A percentile compares a stretch with the other conserved stretches of the same genome.
phyloP scores from a whole-genome alignment of 2,329 filamentous ascomycete genomes.

The Ceratocystiopsis minuta region DNA sequence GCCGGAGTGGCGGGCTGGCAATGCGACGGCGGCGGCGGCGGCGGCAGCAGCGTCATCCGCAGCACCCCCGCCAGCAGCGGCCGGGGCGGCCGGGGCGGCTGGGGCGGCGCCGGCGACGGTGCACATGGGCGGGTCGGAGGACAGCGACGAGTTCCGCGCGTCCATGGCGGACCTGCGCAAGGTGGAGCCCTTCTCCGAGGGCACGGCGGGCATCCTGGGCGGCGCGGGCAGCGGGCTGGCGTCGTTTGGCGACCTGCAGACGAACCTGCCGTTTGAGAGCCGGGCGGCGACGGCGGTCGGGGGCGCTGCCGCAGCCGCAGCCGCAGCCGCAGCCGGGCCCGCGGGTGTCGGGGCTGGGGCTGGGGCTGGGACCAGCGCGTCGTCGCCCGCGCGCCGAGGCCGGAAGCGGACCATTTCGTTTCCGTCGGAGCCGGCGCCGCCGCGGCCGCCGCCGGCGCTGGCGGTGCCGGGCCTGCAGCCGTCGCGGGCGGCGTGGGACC shows the following conservation, averaged over 20 bases:
- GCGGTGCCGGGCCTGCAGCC: slow-evolving; percentile 26
- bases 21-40: slow-evolving; percentile 15
- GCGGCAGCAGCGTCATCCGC: neutral
- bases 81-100: slow-evolving; percentile 10
- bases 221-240: slow-evolving; percentile 22
- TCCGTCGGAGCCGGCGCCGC: slow-evolving; percentile 30
- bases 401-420: slow-evolving; percentile 24
- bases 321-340: too few relatives aligned
- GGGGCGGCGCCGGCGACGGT: slow-evolving; percentile 4
- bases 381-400: neutral
- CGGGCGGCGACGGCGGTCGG: slow-evolving; percentile 16
- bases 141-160: slow-evolving; percentile 35
- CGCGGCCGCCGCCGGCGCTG: slow-evolving; percentile 26
- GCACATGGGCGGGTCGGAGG: slow-evolving; percentile 32
- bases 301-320: too few relatives aligned
- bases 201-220: slow-evolving; percentile 12
- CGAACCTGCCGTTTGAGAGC: slow-evolving; percentile 39
- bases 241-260: slow-evolving; percentile 37
- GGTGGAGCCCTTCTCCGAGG: slow-evolving; percentile 33
- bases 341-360: slow-evolving; percentile 14
- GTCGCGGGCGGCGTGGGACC: slow-evolving; percentile 24
- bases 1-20: slow-evolving; percentile 39
- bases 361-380: neutral
- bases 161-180: slow-evolving; percentile 37
- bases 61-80: too few relatives aligned